These are phyloP conservation scores for Solanum sparsipilum DNA, from an alignment of 257 asterid species.

Conservation along the genomic window DNA sequence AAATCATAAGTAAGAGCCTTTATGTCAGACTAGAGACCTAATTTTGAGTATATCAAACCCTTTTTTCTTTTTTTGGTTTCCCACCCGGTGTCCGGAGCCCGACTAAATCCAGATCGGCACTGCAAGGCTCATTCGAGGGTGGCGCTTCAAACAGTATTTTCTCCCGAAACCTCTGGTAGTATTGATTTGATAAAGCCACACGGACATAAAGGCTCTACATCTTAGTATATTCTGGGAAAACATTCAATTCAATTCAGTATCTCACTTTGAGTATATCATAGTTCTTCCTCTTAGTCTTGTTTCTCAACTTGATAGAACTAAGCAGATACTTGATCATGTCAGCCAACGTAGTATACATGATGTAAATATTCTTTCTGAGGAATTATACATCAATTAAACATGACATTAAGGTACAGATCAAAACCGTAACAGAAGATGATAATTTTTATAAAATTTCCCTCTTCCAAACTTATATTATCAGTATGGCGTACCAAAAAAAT, in stretches of 20 bases:
- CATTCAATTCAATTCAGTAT: background rate
- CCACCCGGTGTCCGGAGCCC: background rate
- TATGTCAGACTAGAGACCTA: background rate
- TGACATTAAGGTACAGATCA: background rate
- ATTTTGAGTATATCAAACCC: background rate
- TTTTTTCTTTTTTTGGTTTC: background rate
- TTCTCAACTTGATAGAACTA: background rate
- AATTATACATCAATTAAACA: background rate
- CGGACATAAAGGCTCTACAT: background rate
- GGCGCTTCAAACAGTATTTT: background rate
- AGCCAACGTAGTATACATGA: background rate
- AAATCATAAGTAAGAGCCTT: background rate
- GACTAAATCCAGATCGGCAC: background rate
- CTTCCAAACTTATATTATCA: background rate
- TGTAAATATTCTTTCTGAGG: background rate
- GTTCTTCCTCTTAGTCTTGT: background rate
- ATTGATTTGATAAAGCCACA: background rate
- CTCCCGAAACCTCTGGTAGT: background rate
- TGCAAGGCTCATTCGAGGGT: background rate
- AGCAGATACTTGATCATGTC: background rate
- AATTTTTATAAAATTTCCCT: background rate
- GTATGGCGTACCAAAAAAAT: background rate
- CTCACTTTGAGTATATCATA: background rate
- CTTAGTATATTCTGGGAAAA: background rate
- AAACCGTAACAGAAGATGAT: background rate